Conservation (phyloP, 192 early-diverging fungal species). For the Kickxella alabastrina region DNA sequence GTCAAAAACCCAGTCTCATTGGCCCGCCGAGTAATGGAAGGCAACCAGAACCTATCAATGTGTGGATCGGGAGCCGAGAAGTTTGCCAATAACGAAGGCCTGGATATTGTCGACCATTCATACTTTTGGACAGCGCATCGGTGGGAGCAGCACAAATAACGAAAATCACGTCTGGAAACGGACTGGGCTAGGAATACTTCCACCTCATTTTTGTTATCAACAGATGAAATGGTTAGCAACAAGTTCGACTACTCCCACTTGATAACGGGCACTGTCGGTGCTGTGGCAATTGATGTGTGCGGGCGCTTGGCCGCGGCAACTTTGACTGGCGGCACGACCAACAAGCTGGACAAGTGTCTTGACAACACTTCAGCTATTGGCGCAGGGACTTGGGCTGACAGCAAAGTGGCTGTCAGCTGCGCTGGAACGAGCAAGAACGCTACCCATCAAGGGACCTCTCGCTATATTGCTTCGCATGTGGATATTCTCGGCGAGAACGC, state of each 20-base stretch:
- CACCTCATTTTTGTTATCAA: background rate
- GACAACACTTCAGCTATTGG: slow-evolving; percentile 33
- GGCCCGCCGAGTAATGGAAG: slow-evolving; percentile 40
- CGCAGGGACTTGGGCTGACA: slow-evolving; percentile 39
- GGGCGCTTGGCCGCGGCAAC: slow-evolving; percentile 32
- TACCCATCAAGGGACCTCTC: slow-evolving; percentile 18
- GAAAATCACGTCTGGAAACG: no score
- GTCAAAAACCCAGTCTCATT: slow-evolving; percentile 34
- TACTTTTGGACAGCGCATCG: slow-evolving; percentile 40
- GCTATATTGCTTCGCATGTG: slow-evolving; percentile 21
- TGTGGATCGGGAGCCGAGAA: slow-evolving; percentile 26
- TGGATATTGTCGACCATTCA: slow-evolving; percentile 26
- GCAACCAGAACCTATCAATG: slow-evolving; percentile 23
- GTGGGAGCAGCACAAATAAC: slow-evolving; percentile 38
- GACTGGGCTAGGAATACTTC: no score
- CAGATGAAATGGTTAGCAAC: background rate
- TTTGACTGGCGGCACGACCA: slow-evolving; percentile 34
- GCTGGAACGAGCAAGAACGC: slow-evolving; percentile 36
- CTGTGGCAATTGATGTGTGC: slow-evolving; percentile 20
- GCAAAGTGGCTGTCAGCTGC: slow-evolving; percentile 15
- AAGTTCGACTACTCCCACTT: slow-evolving; percentile 16
- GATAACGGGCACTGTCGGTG: slow-evolving; percentile 36
- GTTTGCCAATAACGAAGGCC: slow-evolving; percentile 16
- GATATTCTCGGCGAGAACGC: slow-evolving; percentile 14
- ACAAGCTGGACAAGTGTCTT: slow-evolving; percentile 34